These are phyloP conservation scores for Peronospora destructor DNA, from an alignment of 352 stramenopile species.

Conservation along the genomic window DNA sequence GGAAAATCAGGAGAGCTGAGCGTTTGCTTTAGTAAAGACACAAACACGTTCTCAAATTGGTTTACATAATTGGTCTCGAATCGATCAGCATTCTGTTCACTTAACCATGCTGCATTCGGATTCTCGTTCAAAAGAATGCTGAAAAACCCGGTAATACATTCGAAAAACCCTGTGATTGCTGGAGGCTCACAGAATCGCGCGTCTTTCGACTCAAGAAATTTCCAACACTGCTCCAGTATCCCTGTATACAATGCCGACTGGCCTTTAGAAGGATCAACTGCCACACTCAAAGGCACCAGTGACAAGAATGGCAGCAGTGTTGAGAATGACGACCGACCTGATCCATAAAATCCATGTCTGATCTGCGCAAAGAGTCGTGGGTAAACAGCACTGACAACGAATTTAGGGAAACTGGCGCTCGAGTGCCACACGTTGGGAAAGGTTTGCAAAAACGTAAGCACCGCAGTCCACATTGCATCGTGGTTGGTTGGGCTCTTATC, in stretches of 20 bases:
- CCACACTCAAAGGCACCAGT: constrained; percentile 53
- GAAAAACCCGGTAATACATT: constrained; percentile 65
- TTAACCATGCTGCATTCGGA: constrained; percentile 29
- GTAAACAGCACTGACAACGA: constrained; percentile 49
- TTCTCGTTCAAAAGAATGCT: constrained; percentile 53
- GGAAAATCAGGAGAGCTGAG: constrained; percentile 38
- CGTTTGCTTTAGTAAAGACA: constrained; percentile 32
- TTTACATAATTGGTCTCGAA: constrained; percentile 39
- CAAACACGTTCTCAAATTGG: constrained; percentile 61
- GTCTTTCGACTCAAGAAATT: constrained; percentile 56
- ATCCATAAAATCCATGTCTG: constrained; percentile 72
- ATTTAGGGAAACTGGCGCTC: constrained; percentile 47
- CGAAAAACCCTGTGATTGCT: constrained; percentile 57
- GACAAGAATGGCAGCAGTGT: constrained; percentile 68
- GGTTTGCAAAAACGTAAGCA: constrained; percentile 61
- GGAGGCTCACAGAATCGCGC: constrained; percentile 44
- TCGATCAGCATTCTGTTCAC: constrained; percentile 15
- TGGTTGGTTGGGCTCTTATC: constrained; percentile 70
- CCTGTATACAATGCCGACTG: constrained; percentile 49
- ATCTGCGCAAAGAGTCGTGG: constrained; percentile 67
- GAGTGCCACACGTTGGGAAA: constrained; percentile 43
- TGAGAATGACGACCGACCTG: constrained; percentile 54
- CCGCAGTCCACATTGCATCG: constrained; percentile 63
- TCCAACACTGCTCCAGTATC: constrained; percentile 61
- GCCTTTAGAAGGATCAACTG: constrained; percentile 36